Evolutionary conservation across 768 basidiomycete genomes (phyloP), one percentile per base, ranked within the genome.

Genomic region (Fomitopsis pulvina): DNA sequence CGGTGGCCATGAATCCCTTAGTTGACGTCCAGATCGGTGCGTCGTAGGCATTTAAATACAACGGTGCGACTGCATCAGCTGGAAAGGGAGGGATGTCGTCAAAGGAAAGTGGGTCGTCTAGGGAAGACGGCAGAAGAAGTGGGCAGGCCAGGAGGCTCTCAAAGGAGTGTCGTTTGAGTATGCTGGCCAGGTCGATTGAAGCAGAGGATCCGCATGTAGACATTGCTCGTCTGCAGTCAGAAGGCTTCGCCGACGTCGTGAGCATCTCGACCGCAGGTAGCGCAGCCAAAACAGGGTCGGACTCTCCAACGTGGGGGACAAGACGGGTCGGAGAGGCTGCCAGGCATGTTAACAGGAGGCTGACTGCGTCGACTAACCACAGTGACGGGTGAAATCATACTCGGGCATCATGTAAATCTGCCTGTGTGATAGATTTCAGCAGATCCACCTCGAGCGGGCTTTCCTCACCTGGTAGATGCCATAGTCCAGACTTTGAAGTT

Each of bases 1-100:
- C 54, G 14, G 34, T 16, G 34, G 34, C 14, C 7, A n/a, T n/a
- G 34, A 6, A 37, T 37, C 34, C 30, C 8, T 32, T 32, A 16
- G 34, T 18, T 54, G 26, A 63, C 57, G n/a, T 39, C 59, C 54
- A 22, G 56, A 49, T 25, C 59, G 58, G 62, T 53, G 41, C 55
- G 41, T 32, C 56, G 48, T 42, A 64, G 18, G 47, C 24, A 46
- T 42, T 46, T n/a, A 57, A 20, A 47, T 70, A 69, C 28, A 67
- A 47, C 7, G 58, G 60, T 11, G 62, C 68, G 30, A 20, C 55
- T 18, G 51, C 57, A 18, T 57, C 55, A 22, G 50, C 29, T 18
- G 69, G 66, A 50, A 71, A 71, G 45, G 68, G 54, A 37, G 66
- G 66, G 37, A 64, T 43, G 16, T 60, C 52, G 28, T 57, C 57